A percentile compares a stretch with the other conserved stretches of the same genome.
Conservation (phyloP, 2,329 filamentous ascomycete species). For the Dactylellina parvicollis region DNA sequence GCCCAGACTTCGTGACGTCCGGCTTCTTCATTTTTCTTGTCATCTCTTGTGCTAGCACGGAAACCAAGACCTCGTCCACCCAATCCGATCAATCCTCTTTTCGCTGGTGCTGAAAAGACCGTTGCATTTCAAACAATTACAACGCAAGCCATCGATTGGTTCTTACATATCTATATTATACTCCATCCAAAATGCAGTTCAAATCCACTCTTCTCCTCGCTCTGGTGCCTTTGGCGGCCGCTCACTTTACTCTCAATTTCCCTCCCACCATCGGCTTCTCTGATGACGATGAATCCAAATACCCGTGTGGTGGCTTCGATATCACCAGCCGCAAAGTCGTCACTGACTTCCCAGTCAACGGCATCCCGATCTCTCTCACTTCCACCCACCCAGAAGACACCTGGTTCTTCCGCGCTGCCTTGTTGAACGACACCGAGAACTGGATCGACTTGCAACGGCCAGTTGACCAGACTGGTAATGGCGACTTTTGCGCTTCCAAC, state of each 20-base stretch:
- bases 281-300: constrained; percentile 32
- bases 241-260: constrained; percentile 42
- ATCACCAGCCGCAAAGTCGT: constrained; percentile 18
- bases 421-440: constrained; percentile 44
- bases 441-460: constrained; percentile 27
- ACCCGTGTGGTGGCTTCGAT: constrained; percentile 45
- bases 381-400: constrained; percentile 40
- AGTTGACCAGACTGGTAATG: constrained; percentile 23
- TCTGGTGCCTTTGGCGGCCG: constrained; percentile 13
- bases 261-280: constrained; percentile 41
- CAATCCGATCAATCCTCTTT: not conserved
- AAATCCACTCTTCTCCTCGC: constrained; percentile 11
- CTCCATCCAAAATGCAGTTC: constrained; percentile 18
- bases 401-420: constrained; percentile 39
- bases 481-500: constrained; percentile 27
- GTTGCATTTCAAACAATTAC: not conserved
- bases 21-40: not conserved
- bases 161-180: too few relatives aligned
- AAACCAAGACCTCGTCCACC: not conserved
- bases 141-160: too few relatives aligned
- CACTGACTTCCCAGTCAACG: constrained; percentile 33
- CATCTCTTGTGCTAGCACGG: not conserved
- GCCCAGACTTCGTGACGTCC: constrained; percentile 8
- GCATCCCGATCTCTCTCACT: constrained; percentile 39
- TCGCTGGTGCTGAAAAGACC: not conserved